Evolutionary conservation across 352 stramenopile genomes (phyloP), one percentile per base, ranked within the genome.

Genomic region (Phytophthora palmivora): DNA sequence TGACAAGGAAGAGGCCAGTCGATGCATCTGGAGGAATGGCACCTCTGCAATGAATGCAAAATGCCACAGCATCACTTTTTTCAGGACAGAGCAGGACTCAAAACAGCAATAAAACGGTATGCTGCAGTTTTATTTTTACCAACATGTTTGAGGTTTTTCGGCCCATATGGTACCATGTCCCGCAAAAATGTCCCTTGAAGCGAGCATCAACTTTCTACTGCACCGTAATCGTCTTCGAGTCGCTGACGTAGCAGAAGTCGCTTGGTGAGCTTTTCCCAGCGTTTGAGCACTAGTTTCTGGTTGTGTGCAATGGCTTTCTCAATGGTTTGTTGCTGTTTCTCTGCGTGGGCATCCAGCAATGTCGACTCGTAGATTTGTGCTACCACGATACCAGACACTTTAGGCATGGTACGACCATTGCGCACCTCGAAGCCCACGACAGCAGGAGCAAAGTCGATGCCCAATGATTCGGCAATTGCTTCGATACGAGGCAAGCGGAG

Each of bases 351-450:
- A 30, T 96, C 88, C 32, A 85, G 33, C 12, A 96, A 66, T 58
- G 82, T 64, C 10, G 71, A 63, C 38, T 79, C 76, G 12, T 76
- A 51, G 1, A 33, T 62, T 18, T 70, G 51, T 0, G 77, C 72
- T 30, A 95, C 86, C 1, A 96, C 70, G 22, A 96, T 88, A 6
- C 89, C 89, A 11, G 92, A 82, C 11, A 91, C 54, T 33, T 87
- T 82, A 3, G 89, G 89, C 19, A 82, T 70, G 10, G 82, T 89
- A 0, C 74, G 71, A 6, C 85, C 85, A 36, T 88, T 72, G n/a
- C 76, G 68, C 3, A 79, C 49, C n/a, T 96, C 86, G 63, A 95
- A 96, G 7, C 86, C 89, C 16, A 94, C 80, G 19, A 96, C 65
- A 0, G 84, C 87, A n/a, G 74, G 76, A 16, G 87, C 87, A 67